These are phyloP conservation scores for Nemania abortiva DNA, from an alignment of 2,329 filamentous ascomycete genomes.

Conservation along the genomic window DNA sequence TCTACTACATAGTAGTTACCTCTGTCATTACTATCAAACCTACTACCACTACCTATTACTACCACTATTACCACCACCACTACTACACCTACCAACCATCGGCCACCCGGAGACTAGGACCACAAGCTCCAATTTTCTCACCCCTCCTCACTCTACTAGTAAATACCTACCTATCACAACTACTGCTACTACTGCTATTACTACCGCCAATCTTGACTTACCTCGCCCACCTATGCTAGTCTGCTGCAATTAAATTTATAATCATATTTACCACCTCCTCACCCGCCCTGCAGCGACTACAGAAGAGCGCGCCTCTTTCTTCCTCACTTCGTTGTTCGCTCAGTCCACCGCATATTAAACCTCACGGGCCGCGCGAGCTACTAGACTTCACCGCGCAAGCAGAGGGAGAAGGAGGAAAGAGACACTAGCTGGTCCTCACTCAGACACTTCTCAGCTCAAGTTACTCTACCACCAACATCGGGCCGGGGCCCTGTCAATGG, in stretches of 20 bases:
- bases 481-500: not conserved
- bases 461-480: constrained; percentile 8
- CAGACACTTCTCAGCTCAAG: not conserved
- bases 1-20: no score
- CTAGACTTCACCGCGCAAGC: constrained; percentile 22
- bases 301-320: constrained; percentile 1
- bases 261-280: constrained; percentile 5
- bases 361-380: constrained; percentile 29
- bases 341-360: constrained; percentile 3
- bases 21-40: no score
- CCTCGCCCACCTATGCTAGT: constrained; percentile 24
- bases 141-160: constrained; percentile 28
- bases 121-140: constrained; percentile 41
- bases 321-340: constrained; percentile 5
- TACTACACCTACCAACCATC: not conserved
- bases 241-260: constrained; percentile 5
- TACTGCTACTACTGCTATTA: not conserved
- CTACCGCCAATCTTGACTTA: constrained; percentile 13
- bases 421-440: constrained; percentile 13
- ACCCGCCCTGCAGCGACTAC: not conserved
- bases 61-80: no score
- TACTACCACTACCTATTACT: no score
- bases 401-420: not conserved
- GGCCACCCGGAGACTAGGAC: constrained; percentile 16
- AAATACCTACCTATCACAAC: constrained; percentile 5